Evolutionary conservation across 208 protist species (phyloP), one percentile per base, ranked within the genome.

Genomic region (Crithidia sp.): DNA sequence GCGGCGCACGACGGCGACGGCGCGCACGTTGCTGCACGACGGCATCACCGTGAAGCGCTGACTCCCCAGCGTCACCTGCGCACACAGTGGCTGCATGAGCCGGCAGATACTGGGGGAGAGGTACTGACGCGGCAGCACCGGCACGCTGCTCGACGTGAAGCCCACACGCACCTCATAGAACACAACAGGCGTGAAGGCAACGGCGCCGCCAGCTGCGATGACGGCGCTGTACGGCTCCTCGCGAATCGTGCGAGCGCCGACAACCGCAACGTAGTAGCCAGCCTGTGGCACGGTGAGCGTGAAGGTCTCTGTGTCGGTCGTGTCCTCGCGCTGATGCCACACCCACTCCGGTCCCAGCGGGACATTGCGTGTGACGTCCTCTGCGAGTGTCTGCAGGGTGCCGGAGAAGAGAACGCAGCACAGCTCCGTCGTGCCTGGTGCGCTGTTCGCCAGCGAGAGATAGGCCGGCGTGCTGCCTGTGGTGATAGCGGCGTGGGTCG

Each of bases 321-420:
- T 71, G 67, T 97, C 90, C 13, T 86, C 74, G 16, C 90, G 89
- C 72, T 94, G 88, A 28, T 97, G 88, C 87, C 90, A 97, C 50
- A 93, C 79, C 87, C 90, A 95, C 71, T 92, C 76, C 3, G 82
- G 83, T 28, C 81, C 82, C 10, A 96, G 77, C 19, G 72, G 74
- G n/a, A 52, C 63, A 7, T 55, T 72, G 40, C 54, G 44, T 4
- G 62, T 52, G 36, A 75, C 47, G 37, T 79, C 81, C 55, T 92
- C 86, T 2, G 89, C 81, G 17, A 96, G 77, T 7, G 79, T 79
- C n/a, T 59, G 54, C 39, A 95, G 79, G 7, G 85, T 76, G 50
- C 90, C 86, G 12, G 56, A 49, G 74, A 88, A 97, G n/a, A 97
- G 60, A 37, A 87, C 78, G 50, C 85, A 87, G 69, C 87, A 92